A percentile compares a stretch with the other conserved stretches of the same genome.
Conservation (phyloP, 371 early-diverging fungal species). For the Catenaria anguillulae region DNA sequence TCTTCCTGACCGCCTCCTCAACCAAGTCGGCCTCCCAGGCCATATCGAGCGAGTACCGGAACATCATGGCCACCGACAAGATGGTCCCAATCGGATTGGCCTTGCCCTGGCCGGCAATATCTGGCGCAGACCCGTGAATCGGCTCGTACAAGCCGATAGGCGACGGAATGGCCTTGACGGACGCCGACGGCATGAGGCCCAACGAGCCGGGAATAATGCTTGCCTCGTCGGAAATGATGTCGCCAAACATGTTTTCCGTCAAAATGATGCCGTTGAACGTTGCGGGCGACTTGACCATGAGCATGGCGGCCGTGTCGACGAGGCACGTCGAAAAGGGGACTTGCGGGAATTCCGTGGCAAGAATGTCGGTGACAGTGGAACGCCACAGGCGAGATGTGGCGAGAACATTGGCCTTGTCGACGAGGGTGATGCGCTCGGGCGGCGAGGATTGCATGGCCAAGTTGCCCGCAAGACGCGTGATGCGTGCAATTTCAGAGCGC, state of each 20-base stretch:
- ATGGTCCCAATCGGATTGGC: slow-evolving; percentile 97
- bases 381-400: slow-evolving; percentile 95
- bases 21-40: slow-evolving; percentile 73
- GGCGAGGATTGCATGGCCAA: slow-evolving; percentile 38
- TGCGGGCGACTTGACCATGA: slow-evolving; percentile 78
- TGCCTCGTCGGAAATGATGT: slow-evolving; percentile 89
- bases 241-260: slow-evolving; percentile 98
- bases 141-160: slow-evolving; percentile 81
- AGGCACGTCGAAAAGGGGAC: slow-evolving; percentile 68
- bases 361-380: slow-evolving; percentile 68
- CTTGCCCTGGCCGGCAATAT: slow-evolving; percentile 88
- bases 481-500: slow-evolving; percentile 68
- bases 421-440: slow-evolving; percentile 70
- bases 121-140: slow-evolving; percentile 95
- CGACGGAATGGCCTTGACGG: slow-evolving; percentile 66
- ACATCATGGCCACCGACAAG: slow-evolving; percentile 80
- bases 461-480: slow-evolving; percentile 1
- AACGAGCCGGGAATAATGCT: slow-evolving; percentile 87
- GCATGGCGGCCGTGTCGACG: slow-evolving; percentile 94
- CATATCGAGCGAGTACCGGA: slow-evolving; percentile 81
- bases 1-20: slow-evolving; percentile 79
- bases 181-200: slow-evolving; percentile 85
- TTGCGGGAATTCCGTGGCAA: slow-evolving; percentile 71
- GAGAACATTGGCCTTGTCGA: slow-evolving; percentile 96
- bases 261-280: slow-evolving; percentile 83